phyloP scores from a whole-genome alignment of 495 filamentous ascomycete species.

The Neurospora africana region DNA sequence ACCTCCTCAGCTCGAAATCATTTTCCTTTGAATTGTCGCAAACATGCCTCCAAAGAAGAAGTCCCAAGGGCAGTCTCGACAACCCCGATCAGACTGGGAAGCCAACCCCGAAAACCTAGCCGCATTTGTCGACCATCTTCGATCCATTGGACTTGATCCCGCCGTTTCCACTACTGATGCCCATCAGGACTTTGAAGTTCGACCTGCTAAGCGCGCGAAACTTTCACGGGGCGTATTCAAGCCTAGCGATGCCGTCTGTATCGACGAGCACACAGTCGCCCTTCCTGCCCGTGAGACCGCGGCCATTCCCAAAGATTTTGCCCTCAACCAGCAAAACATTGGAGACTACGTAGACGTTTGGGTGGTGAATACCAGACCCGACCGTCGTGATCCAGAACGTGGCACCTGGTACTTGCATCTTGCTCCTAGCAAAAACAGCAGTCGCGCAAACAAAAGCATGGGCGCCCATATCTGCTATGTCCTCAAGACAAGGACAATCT shows the following conservation, averaged over 20 bases:
- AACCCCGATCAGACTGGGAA: slow-evolving; percentile 4
- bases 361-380: neutral
- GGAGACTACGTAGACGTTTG: neutral
- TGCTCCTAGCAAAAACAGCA: slow-evolving; percentile 2
- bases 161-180: neutral
- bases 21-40: neutral
- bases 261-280: slow-evolving; percentile 14
- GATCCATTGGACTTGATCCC: slow-evolving; percentile 1
- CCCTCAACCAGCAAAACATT: slow-evolving; percentile 1
- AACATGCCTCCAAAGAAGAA: slow-evolving; percentile 8
- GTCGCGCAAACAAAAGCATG: neutral
- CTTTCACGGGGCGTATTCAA: neutral
- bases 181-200: neutral
- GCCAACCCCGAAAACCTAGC: slow-evolving; percentile 2
- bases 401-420: slow-evolving; percentile 7
- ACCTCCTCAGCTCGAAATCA: neutral
- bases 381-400: neutral
- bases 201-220: slow-evolving; percentile 15
- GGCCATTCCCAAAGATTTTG: neutral
- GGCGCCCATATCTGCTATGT: neutral
- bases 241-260: slow-evolving; percentile 8
- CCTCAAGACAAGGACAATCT: slow-evolving; percentile 1
- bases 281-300: neutral
- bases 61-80: neutral
- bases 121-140: slow-evolving; percentile 11